Evolutionary conservation across 306 rosid genomes (phyloP), one percentile per base, ranked within the genome.

Genomic region (Datisca glomerata): DNA sequence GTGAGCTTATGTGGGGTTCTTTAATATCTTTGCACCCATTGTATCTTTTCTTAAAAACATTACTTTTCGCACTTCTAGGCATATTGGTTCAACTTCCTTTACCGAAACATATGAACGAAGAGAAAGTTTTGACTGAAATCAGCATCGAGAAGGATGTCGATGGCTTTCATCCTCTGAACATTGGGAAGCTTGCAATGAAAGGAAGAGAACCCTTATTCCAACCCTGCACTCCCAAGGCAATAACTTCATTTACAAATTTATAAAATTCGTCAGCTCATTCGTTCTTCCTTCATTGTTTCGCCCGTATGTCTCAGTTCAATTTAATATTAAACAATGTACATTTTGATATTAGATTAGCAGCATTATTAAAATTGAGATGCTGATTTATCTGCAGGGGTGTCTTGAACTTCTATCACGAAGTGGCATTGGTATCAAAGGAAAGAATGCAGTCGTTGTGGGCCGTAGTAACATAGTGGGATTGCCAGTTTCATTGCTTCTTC

Each of bases 151-250:
- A 87, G 76, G 97, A 82, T 68, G 97, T 86, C 0, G 97, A 87
- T 80, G 95, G 94, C 10, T 83, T 87, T 66, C 97, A 87, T 67
- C 97, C 97, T 45, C 65, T 87, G 47, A 76, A 87, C 76, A 74
- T 87, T 21, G 96, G 94, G 65, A 87, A 79, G 64, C 94, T 82
- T 61, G 85, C 97, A 25, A 82, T 87, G 92, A 83, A 87, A 69
- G 97, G 89, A 61, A 67, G 97, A 60, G 85, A 87, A 7, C 94
- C 97, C 27, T 56, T 87, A 6, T 82, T 87, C 49, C 73, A 69
- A 50, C 94, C 94, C 33, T 87, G 97, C 70, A 87, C 97, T 36
- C 93, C 94, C 35, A 79, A 83, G 94, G 94, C 61, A 69, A 64
- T 64, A 55, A 22, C 21, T 12, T n/a, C n/a, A n/a, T n/a, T n/a